phyloP scores from a whole-genome alignment of 108 stramenopile genomes.

The Pseudonitzschia multiseries region DNA sequence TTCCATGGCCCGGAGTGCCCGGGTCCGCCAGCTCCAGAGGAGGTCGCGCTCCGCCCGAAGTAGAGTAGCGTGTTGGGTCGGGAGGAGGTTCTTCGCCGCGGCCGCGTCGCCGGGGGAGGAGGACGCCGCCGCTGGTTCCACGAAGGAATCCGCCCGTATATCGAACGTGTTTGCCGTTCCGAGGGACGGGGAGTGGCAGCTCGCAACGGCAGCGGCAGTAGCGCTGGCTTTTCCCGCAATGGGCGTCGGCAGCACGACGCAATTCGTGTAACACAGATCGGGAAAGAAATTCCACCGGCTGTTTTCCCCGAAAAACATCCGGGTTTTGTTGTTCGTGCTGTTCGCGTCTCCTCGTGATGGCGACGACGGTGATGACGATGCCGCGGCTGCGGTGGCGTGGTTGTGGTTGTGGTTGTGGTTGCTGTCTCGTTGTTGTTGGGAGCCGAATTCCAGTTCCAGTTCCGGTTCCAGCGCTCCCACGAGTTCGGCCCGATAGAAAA shows the following conservation, averaged over 20 bases:
- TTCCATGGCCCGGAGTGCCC: slow-evolving; percentile 48
- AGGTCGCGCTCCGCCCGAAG: slow-evolving; percentile 67
- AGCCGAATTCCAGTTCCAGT: too few species aligned
- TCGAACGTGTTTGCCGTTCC: slow-evolving; percentile 31
- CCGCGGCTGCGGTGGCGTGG: background rate
- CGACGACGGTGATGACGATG: too few species aligned
- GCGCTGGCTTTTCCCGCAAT: too few species aligned
- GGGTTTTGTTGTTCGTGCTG: background rate
- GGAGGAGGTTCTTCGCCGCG: slow-evolving; percentile 4
- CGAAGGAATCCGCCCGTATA: slow-evolving; percentile 37
- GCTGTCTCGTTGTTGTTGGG: too few species aligned
- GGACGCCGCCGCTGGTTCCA: slow-evolving; percentile 26
- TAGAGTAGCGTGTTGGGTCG: slow-evolving; percentile 44
- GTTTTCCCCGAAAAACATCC: background rate
- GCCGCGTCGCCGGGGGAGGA: too few species aligned
- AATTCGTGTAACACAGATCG: slow-evolving; percentile 11
- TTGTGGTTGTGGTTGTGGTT: too few species aligned
- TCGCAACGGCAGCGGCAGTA: too few species aligned
- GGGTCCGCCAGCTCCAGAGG: slow-evolving; percentile 53
- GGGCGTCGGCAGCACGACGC: background rate
- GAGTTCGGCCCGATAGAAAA: slow-evolving; percentile 66
- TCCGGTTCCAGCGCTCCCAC: background rate
- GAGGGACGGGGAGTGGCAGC: slow-evolving; percentile 37
- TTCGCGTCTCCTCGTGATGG: slow-evolving; percentile 6
- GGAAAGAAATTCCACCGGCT: slow-evolving; percentile 16